Conservation (phyloP, 768 basidiomycete species). For the Xanthoconium stramineum region DNA sequence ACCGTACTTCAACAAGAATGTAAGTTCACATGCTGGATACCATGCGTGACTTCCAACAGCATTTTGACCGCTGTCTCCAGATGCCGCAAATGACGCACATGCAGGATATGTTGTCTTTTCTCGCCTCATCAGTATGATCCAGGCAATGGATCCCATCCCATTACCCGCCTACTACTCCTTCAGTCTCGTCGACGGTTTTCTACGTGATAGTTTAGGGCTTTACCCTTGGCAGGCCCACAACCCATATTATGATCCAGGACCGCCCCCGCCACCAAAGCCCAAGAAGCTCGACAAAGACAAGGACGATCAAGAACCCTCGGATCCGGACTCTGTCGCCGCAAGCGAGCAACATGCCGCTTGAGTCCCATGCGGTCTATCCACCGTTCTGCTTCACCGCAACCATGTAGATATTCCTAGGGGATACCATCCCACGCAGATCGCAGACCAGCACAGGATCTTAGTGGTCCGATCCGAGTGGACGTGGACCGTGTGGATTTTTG, state of each 20-base stretch:
- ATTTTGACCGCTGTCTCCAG: slow-evolving; percentile 33
- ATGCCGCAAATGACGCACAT: slow-evolving; percentile 72
- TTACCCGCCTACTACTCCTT: slow-evolving; percentile 52
- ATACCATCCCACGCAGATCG: neutral
- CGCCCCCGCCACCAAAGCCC: slow-evolving; percentile 49
- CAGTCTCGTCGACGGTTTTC: slow-evolving; percentile 44
- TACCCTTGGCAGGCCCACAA: slow-evolving; percentile 54
- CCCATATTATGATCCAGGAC: slow-evolving; percentile 71
- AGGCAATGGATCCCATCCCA: slow-evolving; percentile 32
- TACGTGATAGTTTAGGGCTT: slow-evolving; percentile 37
- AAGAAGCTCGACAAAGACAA: slow-evolving; percentile 17
- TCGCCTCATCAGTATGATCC: slow-evolving; percentile 43
- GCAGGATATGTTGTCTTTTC: slow-evolving; percentile 55
- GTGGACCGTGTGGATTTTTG: neutral
- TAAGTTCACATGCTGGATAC: slow-evolving; percentile 32
- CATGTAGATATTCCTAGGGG: neutral
- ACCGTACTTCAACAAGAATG: slow-evolving; percentile 52
- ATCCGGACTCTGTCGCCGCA: neutral
- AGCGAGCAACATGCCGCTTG: neutral
- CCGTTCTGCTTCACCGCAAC: neutral
- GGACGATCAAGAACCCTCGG: neutral
- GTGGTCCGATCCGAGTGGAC: neutral
- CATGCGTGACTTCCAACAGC: neutral
- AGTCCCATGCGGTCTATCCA: neutral
- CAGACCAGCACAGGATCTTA: neutral